Evolutionary conservation across 495 filamentous ascomycete species (phyloP).

Genomic region (Tuber borchii): DNA sequence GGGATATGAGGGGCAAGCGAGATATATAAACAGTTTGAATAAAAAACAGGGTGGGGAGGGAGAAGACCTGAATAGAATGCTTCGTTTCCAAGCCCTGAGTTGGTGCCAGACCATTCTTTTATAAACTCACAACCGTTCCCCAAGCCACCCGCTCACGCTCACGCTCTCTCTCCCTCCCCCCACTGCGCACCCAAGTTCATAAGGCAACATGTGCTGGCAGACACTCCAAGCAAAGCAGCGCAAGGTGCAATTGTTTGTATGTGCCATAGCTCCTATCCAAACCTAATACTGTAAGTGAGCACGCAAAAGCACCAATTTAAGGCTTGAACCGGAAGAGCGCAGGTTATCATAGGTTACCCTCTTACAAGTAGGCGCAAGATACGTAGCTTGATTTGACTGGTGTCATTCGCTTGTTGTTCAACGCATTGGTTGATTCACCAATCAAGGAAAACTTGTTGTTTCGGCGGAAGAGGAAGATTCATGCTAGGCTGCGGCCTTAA

Average conservation of each 20-base stretch:
- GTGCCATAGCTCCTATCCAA: neutral
- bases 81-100: slow-evolving; percentile 1
- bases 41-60: neutral
- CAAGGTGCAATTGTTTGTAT: neutral
- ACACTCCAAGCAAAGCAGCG: neutral
- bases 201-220: slow-evolving; percentile 5
- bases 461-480: neutral
- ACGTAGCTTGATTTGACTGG: slow-evolving; percentile 5
- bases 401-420: neutral
- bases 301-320: neutral
- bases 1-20: no score
- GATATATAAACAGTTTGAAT: neutral
- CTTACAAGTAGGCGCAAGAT: neutral
- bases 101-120: slow-evolving; percentile 1
- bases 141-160: neutral
- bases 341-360: neutral
- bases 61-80: neutral
- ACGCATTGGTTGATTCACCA: neutral
- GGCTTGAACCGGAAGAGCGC: neutral
- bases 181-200: neutral
- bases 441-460: neutral
- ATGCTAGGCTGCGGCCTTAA: neutral
- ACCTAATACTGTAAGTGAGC: neutral
- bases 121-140: neutral
- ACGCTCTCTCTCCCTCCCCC: neutral